Percentiles rank a stretch among this genome's conserved stretches.
These are phyloP conservation scores for Cryphonectria parasitica DNA, from an alignment of 2,329 filamentous ascomycete genomes.

Conservation along the genomic window DNA sequence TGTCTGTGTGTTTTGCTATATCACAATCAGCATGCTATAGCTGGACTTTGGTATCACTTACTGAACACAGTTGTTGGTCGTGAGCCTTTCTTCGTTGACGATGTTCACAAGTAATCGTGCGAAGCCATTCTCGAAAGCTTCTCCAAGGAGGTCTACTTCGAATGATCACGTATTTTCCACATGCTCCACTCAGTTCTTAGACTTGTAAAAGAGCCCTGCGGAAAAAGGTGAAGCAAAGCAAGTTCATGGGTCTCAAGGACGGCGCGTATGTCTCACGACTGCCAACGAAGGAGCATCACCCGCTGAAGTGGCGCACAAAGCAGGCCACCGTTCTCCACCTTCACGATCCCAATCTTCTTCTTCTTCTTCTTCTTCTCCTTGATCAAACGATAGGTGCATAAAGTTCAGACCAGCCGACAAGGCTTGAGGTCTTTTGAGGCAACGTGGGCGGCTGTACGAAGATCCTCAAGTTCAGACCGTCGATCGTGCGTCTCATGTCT, in stretches of 20 bases:
- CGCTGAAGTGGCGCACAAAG: not conserved
- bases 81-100: not conserved
- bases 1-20: not conserved
- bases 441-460: not conserved
- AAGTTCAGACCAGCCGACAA: conserved; percentile 10
- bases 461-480: conserved; percentile 24
- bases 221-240: not conserved
- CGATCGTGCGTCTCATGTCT: conserved; percentile 26
- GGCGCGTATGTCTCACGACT: conserved; percentile 4
- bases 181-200: not conserved
- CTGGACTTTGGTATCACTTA: not conserved
- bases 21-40: not conserved
- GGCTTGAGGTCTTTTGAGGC: not conserved
- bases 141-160: not conserved
- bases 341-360: not conserved
- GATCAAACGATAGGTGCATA: not conserved
- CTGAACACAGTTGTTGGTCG: not conserved
- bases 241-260: not conserved
- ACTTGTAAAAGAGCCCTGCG: not conserved
- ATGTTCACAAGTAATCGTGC: not conserved
- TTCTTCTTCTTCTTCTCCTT: not conserved
- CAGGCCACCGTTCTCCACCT: not conserved
- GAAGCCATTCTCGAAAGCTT: not conserved
- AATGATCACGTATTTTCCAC: not conserved
- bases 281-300: not conserved